Conservation (phyloP, 306 rosid genomes). For the Rosa multiflora region DNA sequence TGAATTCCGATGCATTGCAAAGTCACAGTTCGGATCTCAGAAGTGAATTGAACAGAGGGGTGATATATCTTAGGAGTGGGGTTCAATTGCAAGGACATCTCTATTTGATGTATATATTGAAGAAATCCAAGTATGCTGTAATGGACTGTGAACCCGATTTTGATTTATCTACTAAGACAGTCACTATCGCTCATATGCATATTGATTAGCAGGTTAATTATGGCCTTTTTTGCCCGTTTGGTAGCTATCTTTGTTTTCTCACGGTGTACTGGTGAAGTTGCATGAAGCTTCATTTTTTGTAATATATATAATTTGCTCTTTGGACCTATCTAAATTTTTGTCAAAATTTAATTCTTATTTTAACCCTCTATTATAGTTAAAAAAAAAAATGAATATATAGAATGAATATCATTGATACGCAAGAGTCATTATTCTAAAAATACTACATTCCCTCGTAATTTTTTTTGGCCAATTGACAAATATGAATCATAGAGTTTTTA, state of each 20-base stretch:
- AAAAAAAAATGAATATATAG: too few relatives aligned
- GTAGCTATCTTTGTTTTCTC: too few relatives aligned
- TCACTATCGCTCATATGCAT: not conserved
- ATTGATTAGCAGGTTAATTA: not conserved
- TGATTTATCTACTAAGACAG: not conserved
- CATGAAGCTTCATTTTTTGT: not conserved
- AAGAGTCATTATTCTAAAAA: too few relatives aligned
- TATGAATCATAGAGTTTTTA: too few relatives aligned
- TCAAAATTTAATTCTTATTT: too few relatives aligned
- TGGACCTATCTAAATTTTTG: too few relatives aligned
- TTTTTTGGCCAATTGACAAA: too few relatives aligned
- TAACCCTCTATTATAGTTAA: too few relatives aligned
- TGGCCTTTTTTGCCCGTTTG: not conserved
- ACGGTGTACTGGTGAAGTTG: not conserved
- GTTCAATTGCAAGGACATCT: not conserved
- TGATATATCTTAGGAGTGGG: not conserved
- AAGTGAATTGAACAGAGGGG: not conserved
- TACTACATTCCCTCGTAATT: too few relatives aligned
- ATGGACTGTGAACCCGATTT: not conserved
- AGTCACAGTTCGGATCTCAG: not conserved
- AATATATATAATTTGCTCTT: too few relatives aligned
- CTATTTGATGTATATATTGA: not conserved
- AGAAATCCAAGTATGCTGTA: not conserved
- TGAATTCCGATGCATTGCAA: not conserved
- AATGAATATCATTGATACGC: too few relatives aligned